A percentile compares a stretch with the other conserved stretches of the same genome.
Conservation (phyloP, 1,284 basidiomycete genomes). For the Mycocalia duriaeana region DNA sequence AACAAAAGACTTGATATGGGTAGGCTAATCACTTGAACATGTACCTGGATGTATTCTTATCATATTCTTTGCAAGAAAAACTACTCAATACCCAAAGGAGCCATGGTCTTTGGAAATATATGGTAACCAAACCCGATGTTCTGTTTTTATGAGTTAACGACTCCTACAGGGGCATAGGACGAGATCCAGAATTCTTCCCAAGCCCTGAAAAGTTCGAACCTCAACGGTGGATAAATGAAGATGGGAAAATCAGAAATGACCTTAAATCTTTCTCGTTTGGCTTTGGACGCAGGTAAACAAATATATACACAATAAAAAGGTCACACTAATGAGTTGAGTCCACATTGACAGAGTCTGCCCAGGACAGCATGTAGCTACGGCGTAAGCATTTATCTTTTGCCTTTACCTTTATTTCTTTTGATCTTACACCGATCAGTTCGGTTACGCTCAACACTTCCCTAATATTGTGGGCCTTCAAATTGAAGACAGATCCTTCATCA, state of each 20-base stretch:
- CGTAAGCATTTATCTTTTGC: conserved; percentile 26
- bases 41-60: neutral
- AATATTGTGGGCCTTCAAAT: conserved; percentile 55
- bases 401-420: neutral
- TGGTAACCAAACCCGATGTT: too few species aligned
- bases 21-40: conserved; percentile 18
- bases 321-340: neutral
- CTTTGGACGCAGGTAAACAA: conserved; percentile 48
- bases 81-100: conserved; percentile 54
- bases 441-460: conserved; percentile 56
- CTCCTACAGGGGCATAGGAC: conserved; percentile 29
- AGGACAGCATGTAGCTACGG: conserved; percentile 52
- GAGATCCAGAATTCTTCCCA: conserved; percentile 51
- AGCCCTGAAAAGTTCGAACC: conserved; percentile 58
- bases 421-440: conserved; percentile 30
- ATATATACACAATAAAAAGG: neutral
- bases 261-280: conserved; percentile 50
- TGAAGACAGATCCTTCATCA: conserved; percentile 38
- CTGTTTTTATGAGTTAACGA: too few species aligned
- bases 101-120: conserved; percentile 55
- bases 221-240: conserved; percentile 47
- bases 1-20: conserved; percentile 58
- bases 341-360: conserved; percentile 43
- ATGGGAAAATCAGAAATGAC: conserved; percentile 46
- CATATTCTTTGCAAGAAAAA: conserved; percentile 30